Base-by-base conservation (phyloP, 805 yeast genomes). In the Yamadazyma akitaensis region DNA sequence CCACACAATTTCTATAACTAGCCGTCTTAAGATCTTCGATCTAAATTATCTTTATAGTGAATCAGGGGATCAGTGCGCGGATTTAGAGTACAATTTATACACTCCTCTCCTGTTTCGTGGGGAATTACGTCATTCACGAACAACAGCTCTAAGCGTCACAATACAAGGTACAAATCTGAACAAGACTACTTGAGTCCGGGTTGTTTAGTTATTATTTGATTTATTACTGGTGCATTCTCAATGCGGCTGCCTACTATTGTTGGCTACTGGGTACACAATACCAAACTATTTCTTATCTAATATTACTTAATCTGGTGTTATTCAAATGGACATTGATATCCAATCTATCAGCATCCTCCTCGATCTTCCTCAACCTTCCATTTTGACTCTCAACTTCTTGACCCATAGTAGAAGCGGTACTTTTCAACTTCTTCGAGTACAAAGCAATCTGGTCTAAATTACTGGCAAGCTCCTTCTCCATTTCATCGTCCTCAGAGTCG, bases 401-500 rank as follows among this genome's bases (percentile, higher is more conserved):
- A 44, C 88, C 81, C 60, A 88, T 81, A 3, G 87, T 73, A 47
- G 75, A 61, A 2, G 97, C 97, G 44, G 88, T 73, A 51, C 74
- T 78, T 61, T 82, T 84, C 65, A 92, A 77, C 50, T 90, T 81
- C 45, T 76, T 75, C 28, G 96, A 80, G 48, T 84, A 79, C 35
- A 75, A 75, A 11, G 79, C 77, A 41, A 94, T 85, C 62, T 85
- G 88, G 57, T 87, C 91, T 64, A 92, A 71, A 59, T 94, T 94
- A 52, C 78, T 69, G 44, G 90, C 91, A 55, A 90, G 80, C 64
- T 91, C 96, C 51, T 84, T 79, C 61, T 92, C 98, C 80, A 89
- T 80, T 55, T 84, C 94, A 57, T 90, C 96, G 64, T 94, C 98
- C 62, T 92, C 97, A 42, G 82, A 82, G 65, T 92, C 97, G 41